phyloP scores from a whole-genome alignment of 805 yeast genomes.

The Kodamaea jinghongensis region DNA sequence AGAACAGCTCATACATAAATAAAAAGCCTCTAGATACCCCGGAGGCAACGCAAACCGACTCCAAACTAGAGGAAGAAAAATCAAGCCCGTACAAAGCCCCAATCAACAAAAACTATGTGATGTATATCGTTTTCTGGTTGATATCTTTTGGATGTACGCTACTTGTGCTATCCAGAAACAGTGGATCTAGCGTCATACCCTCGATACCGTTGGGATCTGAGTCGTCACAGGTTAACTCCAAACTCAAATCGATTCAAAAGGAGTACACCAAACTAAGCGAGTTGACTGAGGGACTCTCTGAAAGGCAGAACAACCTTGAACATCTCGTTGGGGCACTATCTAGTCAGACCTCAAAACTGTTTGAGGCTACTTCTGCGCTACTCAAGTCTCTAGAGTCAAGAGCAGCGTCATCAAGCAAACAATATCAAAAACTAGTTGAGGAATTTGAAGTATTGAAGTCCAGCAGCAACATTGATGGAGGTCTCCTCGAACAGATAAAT shows the following conservation, averaged over 20 bases:
- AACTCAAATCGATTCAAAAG: constrained; percentile 2
- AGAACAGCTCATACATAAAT: too few species aligned
- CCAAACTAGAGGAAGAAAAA: too few species aligned
- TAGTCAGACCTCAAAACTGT: constrained; percentile 13
- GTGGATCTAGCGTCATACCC: too few species aligned
- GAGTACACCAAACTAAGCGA: constrained; percentile 14
- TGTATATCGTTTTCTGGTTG: not conserved
- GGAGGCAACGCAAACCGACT: too few species aligned
- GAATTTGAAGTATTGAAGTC: constrained; percentile 16
- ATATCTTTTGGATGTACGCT: not conserved
- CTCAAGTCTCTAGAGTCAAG: constrained; percentile 10
- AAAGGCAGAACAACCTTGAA: constrained; percentile 19
- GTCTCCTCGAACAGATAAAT: constrained; percentile 16
- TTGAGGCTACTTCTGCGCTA: constrained; percentile 16
- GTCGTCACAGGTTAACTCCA: not conserved
- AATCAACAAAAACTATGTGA: not conserved
- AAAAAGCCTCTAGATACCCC: too few species aligned
- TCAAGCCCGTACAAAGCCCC: too few species aligned
- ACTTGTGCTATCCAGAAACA: not conserved
- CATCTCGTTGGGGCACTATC: constrained; percentile 16
- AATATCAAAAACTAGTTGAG: constrained; percentile 10
- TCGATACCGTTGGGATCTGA: too few species aligned
- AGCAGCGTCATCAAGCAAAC: constrained; percentile 4
- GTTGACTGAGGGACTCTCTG: constrained; percentile 15
- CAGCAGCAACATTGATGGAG: constrained; percentile 9